A percentile compares a stretch with the other conserved stretches of the same genome.
phyloP scores from a whole-genome alignment of 805 yeast species.

The Wickerhamomyces rabaulensis region DNA sequence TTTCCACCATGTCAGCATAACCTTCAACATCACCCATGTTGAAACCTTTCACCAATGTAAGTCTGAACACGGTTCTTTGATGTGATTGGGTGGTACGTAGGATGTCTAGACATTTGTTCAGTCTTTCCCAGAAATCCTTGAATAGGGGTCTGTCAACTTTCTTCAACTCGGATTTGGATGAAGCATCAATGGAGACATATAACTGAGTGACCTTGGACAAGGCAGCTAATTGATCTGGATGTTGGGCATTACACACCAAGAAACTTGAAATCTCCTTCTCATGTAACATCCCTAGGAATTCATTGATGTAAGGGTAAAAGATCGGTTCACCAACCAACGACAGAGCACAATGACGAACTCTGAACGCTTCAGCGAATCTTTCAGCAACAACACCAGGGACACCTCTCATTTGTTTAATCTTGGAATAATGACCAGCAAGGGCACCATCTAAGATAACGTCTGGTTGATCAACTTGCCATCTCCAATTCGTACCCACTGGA shows the following conservation, averaged over 20 bases:
- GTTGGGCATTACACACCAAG: slow-evolving; percentile 93
- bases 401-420: slow-evolving; percentile 91
- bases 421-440: slow-evolving; percentile 80
- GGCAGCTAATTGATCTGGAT: slow-evolving; percentile 73
- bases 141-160: slow-evolving; percentile 85
- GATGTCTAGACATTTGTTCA: slow-evolving; percentile 75
- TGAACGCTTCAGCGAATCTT: slow-evolving; percentile 85
- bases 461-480: slow-evolving; percentile 94
- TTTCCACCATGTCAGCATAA: slow-evolving; percentile 81
- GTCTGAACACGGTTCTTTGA: slow-evolving; percentile 87
- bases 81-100: slow-evolving; percentile 65
- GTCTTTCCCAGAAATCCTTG: slow-evolving; percentile 89
- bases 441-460: slow-evolving; percentile 83
- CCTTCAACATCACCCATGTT: slow-evolving; percentile 76
- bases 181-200: slow-evolving; percentile 90
- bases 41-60: slow-evolving; percentile 89
- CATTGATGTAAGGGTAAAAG: slow-evolving; percentile 86
- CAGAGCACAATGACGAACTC: slow-evolving; percentile 85
- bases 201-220: slow-evolving; percentile 80
- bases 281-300: slow-evolving; percentile 76
- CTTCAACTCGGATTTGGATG: slow-evolving; percentile 75
- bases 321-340: slow-evolving; percentile 95
- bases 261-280: slow-evolving; percentile 77
- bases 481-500: slow-evolving; percentile 94
- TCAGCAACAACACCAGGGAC: slow-evolving; percentile 92